Conservation (phyloP, 176 grass and related monocot species). For the Alloteropsis semialata region DNA sequence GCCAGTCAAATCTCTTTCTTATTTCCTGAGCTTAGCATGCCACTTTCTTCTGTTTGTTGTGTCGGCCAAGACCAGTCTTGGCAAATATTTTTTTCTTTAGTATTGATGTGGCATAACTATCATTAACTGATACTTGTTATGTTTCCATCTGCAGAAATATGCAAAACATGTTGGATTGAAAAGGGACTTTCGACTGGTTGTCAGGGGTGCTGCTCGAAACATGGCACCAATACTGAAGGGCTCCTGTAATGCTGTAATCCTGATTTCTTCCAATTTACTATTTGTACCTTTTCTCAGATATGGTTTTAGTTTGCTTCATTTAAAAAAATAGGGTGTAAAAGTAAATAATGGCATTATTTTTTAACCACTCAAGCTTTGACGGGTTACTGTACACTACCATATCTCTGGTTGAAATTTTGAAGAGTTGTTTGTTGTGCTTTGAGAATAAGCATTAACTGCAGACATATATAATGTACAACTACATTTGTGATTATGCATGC, state of each 20-base stretch:
- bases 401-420: constrained; percentile 13
- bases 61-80: not conserved
- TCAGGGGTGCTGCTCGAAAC: constrained; percentile 92
- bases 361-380: constrained; percentile 2
- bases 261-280: constrained; percentile 28
- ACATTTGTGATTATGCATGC: not conserved
- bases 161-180: constrained; percentile 93
- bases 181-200: constrained; percentile 94
- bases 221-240: constrained; percentile 95
- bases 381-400: not conserved
- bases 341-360: not conserved
- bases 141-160: constrained; percentile 73
- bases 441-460: not conserved
- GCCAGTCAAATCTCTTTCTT: not conserved
- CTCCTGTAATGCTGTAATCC: constrained; percentile 80
- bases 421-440: not conserved
- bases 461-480: not conserved
- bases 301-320: constrained; percentile 6
- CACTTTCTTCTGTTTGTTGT: not conserved
- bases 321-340: not conserved
- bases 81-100: not conserved
- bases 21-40: not conserved
- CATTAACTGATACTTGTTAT: not conserved
- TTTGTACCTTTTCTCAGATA: not conserved
- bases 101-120: not conserved